phyloP scores from a whole-genome alignment of 257 asterid genomes.

The Phtheirospermum japonicum region DNA sequence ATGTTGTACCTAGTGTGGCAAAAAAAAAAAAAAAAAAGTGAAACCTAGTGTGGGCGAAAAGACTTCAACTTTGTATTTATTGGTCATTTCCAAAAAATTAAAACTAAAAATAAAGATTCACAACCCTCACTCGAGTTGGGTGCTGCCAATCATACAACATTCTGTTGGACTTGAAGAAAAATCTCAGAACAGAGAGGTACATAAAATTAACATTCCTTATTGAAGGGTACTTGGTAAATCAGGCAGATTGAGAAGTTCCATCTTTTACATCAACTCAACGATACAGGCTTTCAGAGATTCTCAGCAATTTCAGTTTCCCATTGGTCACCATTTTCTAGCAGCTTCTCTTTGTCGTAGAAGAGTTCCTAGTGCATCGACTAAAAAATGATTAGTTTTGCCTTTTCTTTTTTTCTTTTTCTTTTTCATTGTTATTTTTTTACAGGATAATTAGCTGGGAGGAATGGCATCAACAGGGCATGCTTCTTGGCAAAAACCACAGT shows the following conservation, averaged over 20 bases:
- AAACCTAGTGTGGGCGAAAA: too few relatives aligned
- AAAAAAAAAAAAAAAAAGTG: too few relatives aligned
- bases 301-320: constrained; percentile 97
- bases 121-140: too few relatives aligned
- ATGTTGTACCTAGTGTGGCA: too few relatives aligned
- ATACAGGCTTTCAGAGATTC: constrained; percentile 92
- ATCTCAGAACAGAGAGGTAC: neutral
- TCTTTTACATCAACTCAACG: constrained; percentile 38
- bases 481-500: constrained; percentile 97
- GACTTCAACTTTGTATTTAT: too few relatives aligned
- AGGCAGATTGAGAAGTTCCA: neutral
- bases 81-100: too few relatives aligned
- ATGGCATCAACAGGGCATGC: constrained; percentile 97
- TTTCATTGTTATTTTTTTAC: neutral
- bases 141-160: too few relatives aligned
- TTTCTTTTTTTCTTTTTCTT: neutral
- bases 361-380: constrained; percentile 57
- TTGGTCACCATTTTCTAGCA: constrained; percentile 86
- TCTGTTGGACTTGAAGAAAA: too few relatives aligned
- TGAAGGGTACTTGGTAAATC: neutral
- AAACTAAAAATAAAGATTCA: too few relatives aligned
- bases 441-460: neutral
- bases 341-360: constrained; percentile 92
- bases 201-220: neutral
- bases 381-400: neutral